Evolutionary conservation across 2,329 filamentous ascomycete species (phyloP).

Genomic region (Phyllosticta paracitricarpa): DNA sequence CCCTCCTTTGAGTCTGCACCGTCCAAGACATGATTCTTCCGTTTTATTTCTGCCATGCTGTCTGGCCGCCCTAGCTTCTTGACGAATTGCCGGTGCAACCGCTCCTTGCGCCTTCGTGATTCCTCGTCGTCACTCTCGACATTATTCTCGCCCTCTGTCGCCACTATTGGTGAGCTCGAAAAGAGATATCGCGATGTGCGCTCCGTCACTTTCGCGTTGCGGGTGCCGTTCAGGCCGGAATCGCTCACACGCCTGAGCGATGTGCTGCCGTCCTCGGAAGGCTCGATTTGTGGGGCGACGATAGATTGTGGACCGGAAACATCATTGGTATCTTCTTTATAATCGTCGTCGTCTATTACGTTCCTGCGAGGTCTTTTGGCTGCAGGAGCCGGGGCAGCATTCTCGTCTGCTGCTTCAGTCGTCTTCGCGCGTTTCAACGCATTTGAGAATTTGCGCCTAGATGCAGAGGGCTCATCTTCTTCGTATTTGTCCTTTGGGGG

Average conservation of each 20-base stretch:
- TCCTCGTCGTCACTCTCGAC: conserved; percentile 40
- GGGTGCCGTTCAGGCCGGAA: conserved; percentile 19
- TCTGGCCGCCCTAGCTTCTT: conserved; percentile 83
- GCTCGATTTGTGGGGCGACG: neutral
- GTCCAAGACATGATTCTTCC: conserved; percentile 48
- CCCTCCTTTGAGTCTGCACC: conserved; percentile 33
- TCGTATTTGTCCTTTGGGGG: neutral
- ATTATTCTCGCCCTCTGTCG: conserved; percentile 22
- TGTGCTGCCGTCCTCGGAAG: conserved; percentile 11
- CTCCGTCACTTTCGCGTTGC: conserved; percentile 29
- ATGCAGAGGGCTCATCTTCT: neutral
- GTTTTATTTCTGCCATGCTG: conserved; percentile 59
- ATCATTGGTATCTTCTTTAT: conserved; percentile 29
- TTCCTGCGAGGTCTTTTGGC: conserved; percentile 3
- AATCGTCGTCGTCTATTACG: conserved; percentile 25
- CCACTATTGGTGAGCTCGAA: conserved; percentile 35
- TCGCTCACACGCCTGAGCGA: conserved; percentile 18
- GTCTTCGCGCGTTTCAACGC: conserved; percentile 37
- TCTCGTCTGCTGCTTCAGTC: conserved; percentile 1
- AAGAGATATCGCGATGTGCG: conserved; percentile 52
- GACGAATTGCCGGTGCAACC: conserved; percentile 74
- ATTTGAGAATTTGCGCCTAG: conserved; percentile 19
- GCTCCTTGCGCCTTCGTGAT: conserved; percentile 51
- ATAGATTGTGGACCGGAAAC: conserved; percentile 14
- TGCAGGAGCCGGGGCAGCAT: neutral